phyloP scores from a whole-genome alignment of 306 rosid genomes.

The Castanea sativa region DNA sequence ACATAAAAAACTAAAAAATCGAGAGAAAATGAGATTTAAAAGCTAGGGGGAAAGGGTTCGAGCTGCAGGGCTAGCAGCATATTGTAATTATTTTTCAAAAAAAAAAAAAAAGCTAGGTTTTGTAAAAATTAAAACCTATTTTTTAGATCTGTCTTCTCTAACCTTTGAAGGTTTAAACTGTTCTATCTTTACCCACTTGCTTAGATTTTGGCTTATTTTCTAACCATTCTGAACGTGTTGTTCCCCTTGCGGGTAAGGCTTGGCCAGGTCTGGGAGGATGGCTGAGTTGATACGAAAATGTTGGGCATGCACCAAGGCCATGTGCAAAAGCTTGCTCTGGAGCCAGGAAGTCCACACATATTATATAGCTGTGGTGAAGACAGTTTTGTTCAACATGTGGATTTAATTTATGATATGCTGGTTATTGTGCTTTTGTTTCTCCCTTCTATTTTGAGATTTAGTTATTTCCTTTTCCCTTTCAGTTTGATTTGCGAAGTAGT shows the following conservation, averaged over 20 bases:
- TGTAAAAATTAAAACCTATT: too few species aligned
- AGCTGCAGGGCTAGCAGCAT: too few species aligned
- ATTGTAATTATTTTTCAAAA: too few species aligned
- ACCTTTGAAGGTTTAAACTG: neutral
- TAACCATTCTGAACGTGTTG: conserved; percentile 9
- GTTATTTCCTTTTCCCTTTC: conserved; percentile 41
- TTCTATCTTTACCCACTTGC: neutral
- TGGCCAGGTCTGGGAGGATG: conserved; percentile 46
- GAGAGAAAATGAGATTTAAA: too few species aligned
- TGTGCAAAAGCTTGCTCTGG: conserved; percentile 61
- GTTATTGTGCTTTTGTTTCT: conserved; percentile 27
- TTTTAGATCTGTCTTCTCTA: too few species aligned
- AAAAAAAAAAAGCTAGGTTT: too few species aligned
- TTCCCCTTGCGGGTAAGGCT: conserved; percentile 47
- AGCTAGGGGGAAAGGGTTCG: too few species aligned
- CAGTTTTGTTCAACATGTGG: conserved; percentile 59
- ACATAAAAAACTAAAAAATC: too few species aligned
- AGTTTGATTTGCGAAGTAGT: conserved; percentile 59
- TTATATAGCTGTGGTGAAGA: conserved; percentile 65
- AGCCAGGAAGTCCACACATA: conserved; percentile 61
- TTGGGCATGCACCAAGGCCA: conserved; percentile 51
- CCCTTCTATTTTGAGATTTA: conserved; percentile 21
- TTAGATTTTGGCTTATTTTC: conserved; percentile 8
- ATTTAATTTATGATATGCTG: conserved; percentile 28
- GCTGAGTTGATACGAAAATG: conserved; percentile 37